These are phyloP conservation scores for Symbiodinium natans DNA, from an alignment of 73 alveolate species.

Conservation along the genomic window DNA sequence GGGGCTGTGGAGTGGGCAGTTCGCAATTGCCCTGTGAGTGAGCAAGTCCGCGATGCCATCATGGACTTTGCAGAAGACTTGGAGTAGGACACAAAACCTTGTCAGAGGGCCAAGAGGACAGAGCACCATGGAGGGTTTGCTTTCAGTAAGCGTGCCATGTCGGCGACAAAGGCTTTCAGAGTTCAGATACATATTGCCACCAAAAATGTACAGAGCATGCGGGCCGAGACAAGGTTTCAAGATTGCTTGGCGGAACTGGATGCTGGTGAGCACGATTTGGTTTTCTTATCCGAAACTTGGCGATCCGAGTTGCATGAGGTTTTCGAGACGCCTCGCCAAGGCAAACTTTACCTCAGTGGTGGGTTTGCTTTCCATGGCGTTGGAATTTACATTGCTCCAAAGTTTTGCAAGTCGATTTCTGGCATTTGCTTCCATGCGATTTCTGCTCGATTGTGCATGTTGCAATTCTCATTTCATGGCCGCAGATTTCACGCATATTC, in stretches of 20 bases:
- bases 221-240: background rate
- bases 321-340: background rate
- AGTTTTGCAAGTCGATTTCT: background rate
- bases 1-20: background rate
- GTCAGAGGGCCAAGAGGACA: too few species aligned
- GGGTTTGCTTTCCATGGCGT: background rate
- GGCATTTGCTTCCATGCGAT: background rate
- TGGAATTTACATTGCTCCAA: background rate
- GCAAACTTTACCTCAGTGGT: background rate
- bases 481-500: background rate
- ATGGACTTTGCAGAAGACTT: background rate
- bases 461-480: background rate
- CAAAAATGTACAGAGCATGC: background rate
- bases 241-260: background rate
- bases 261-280: background rate
- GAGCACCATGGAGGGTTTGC: background rate
- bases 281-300: background rate
- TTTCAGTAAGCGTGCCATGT: background rate
- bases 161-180: background rate
- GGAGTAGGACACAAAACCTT: background rate
- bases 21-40: too few species aligned
- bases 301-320: background rate
- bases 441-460: background rate
- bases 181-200: background rate
- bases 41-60: background rate